Evolutionary conservation across 176 grass and related monocot species (phyloP).

Genomic region (Carex kokanica): DNA sequence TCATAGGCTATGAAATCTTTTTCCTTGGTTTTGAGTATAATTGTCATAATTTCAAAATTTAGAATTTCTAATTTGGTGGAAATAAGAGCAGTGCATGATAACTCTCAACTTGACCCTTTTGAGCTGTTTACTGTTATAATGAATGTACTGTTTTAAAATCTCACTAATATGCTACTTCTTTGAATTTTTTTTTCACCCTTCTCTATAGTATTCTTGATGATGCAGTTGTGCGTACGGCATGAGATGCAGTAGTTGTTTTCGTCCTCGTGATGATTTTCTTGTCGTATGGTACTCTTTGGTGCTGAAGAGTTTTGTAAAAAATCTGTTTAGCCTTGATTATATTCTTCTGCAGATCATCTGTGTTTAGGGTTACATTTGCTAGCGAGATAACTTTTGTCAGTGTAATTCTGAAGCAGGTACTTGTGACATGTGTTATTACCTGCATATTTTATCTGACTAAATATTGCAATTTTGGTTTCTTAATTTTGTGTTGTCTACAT

Average conservation of each 20-base stretch:
- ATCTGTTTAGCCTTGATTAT: not conserved
- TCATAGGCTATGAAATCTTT: not conserved
- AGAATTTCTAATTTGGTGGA: not conserved
- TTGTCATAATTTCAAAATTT: not conserved
- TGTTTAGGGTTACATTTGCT: constrained; percentile 5
- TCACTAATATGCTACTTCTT: not conserved
- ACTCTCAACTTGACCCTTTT: not conserved
- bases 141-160: not conserved
- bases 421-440: not conserved
- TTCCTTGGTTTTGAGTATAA: not conserved
- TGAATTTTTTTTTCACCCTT: not conserved
- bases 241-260: not conserved
- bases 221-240: not conserved
- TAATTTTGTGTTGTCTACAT: not conserved
- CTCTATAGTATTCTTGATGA: not conserved
- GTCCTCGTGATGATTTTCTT: not conserved
- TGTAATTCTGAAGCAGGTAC: not conserved
- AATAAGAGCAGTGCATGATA: not conserved
- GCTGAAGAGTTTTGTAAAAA: not conserved
- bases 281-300: not conserved
- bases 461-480: not conserved
- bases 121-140: not conserved
- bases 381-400: not conserved
- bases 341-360: not conserved
- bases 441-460: not conserved